Conservation (phyloP, 139 green algal genomes). For the Chlamydomonas incerta region DNA sequence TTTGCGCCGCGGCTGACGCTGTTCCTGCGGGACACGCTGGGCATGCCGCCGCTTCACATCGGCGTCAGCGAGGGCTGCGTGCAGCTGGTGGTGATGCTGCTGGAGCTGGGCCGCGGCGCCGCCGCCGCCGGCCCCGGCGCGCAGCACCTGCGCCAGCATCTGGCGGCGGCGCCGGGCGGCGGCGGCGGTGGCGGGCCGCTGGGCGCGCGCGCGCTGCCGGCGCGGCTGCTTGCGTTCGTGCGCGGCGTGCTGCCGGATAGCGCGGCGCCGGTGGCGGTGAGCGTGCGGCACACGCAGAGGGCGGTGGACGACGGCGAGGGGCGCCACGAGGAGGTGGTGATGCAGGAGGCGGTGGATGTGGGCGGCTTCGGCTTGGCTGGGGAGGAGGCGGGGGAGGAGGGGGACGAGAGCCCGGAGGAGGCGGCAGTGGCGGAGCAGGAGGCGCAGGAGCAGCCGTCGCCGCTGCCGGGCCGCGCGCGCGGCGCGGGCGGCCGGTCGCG, state of each 20-base stretch:
- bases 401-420: no score
- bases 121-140: neutral
- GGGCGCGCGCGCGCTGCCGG: neutral
- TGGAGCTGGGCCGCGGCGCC: slow-evolving; percentile 17
- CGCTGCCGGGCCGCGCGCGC: no score
- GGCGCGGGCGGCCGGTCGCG: no score
- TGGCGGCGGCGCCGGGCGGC: no score
- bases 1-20: neutral
- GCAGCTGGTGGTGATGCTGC: slow-evolving; percentile 10
- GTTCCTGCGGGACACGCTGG: neutral
- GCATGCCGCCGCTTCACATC: slow-evolving; percentile 6
- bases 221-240: slow-evolving; percentile 15
- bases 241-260: neutral
- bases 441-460: no score
- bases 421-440: no score
- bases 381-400: no score
- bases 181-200: no score
- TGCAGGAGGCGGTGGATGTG: neutral
- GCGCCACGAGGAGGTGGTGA: neutral
- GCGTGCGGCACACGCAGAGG: neutral
- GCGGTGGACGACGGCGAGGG: neutral
- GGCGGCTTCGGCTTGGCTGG: no score
- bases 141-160: neutral
- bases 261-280: neutral
- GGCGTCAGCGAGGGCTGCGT: slow-evolving; percentile 1